Base-by-base conservation (phyloP, 805 yeast genomes). In the Cyberlindnera veronae region DNA sequence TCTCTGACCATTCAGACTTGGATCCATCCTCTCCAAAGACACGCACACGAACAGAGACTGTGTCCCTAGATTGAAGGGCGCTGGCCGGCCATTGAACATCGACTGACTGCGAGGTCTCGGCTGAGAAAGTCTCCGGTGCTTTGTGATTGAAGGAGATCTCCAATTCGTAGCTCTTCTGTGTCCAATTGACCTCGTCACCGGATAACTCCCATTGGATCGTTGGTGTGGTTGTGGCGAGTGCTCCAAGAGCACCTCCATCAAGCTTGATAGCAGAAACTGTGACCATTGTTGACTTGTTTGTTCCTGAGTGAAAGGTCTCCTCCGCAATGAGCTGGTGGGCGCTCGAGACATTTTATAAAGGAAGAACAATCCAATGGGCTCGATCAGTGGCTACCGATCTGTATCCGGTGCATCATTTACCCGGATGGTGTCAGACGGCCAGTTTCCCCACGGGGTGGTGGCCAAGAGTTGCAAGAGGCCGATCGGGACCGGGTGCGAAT, bases 171-270 rank as follows among this genome's bases (percentile, higher is more conserved):
- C 32, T 30, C 26, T 31, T 32, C 31, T 48, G 51, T 5, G 12
- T 16, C 51, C 51, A 48, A 24, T 36, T 27, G 19, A 31, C 38
- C 29, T 45, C 49, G 3, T 32, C 34, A n/a, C 49, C 51, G 10
- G 29, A 31, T 21, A 42, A 37, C 18, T 30, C 32, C 51, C 51
- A 48, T 17, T 36, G 38, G 7, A 45, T n/a, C 3, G 31, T 19
- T 13, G 49, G 49, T 5, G 32, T 38, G 2, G 43, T n/a, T 3
- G 42, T 42, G 9, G 37, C 41, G 6, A 48, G 18, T 3, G 42
- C 44, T 14, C 46, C 45, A 3, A 33, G 29, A n/a, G 45, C 42
- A 8, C 41, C 41, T 3, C 38, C 42, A 20, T 48, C 49, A 7
- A 44, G 31, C 28, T 33, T 39, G 34, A 48, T 21, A 3, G 22